Conservation (phyloP, 768 basidiomycete species). For the Inosperma sp. region DNA sequence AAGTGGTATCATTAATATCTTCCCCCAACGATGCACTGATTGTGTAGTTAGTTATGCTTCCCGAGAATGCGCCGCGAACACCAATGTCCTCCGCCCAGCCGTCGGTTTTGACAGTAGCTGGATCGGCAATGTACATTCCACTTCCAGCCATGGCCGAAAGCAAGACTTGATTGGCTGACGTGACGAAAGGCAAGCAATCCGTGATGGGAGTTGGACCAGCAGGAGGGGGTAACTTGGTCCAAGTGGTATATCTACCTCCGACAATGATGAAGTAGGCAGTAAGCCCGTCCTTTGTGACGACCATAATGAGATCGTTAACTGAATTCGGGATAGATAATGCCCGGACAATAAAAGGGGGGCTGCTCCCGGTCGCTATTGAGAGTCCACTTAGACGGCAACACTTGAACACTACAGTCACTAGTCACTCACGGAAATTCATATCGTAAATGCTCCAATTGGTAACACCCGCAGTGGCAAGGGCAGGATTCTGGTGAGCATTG, state of each 20-base stretch:
- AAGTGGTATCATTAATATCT: background rate
- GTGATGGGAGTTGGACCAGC: background rate
- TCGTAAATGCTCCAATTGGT: background rate
- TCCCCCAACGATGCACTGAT: background rate
- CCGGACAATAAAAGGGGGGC: background rate
- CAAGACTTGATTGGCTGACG: background rate
- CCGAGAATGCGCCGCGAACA: background rate
- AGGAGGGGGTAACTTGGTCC: background rate
- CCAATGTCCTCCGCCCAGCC: background rate
- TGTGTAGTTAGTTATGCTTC: background rate
- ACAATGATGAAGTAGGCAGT: background rate
- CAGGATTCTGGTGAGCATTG: background rate
- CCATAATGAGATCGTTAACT: background rate
- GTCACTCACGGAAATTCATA: background rate
- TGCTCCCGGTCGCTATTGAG: background rate
- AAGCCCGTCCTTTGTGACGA: background rate
- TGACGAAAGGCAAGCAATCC: background rate
- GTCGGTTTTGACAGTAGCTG: background rate
- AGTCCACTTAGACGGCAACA: background rate
- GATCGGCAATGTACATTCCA: background rate
- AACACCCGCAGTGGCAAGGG: background rate
- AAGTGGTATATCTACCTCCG: background rate
- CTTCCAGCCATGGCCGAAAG: background rate
- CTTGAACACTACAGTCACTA: background rate
- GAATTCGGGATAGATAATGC: slow-evolving; percentile 1